These are phyloP conservation scores for Tillandsia fasciculata DNA, from an alignment of 176 grass and related monocot species.

Conservation along the genomic window DNA sequence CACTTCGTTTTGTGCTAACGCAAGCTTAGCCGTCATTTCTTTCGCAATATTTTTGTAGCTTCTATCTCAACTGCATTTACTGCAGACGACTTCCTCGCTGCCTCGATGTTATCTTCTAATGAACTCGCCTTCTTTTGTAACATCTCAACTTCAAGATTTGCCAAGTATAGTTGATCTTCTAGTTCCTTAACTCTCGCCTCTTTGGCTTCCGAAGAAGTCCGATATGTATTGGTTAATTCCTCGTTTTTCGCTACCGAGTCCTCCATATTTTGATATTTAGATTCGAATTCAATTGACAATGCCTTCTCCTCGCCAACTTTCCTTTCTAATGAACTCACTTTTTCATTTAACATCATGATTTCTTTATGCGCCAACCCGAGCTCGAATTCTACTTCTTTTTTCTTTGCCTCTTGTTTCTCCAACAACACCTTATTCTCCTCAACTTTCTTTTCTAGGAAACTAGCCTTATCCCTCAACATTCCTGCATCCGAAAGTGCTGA, in stretches of 20 bases:
- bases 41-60: conserved; percentile 53
- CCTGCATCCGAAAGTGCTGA: conserved; percentile 27
- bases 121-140: conserved; percentile 34
- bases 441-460: conserved; percentile 38
- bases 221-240: too few species aligned
- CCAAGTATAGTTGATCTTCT: conserved; percentile 30
- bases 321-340: conserved; percentile 31
- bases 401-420: conserved; percentile 39
- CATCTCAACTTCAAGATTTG: conserved; percentile 23
- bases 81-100: conserved; percentile 46
- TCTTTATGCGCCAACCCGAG: conserved; percentile 42
- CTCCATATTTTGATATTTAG: conserved; percentile 30
- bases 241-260: not conserved
- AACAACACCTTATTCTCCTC: conserved; percentile 57
- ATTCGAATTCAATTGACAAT: conserved; percentile 23
- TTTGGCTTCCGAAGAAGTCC: conserved; percentile 15
- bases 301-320: conserved; percentile 43
- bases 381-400: conserved; percentile 47
- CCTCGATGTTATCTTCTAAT: conserved; percentile 52
- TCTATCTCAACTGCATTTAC: conserved; percentile 45
- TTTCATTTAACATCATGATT: conserved; percentile 34
- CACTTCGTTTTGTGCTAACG: conserved; percentile 34
- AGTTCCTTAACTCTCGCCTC: conserved; percentile 19
- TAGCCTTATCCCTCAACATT: conserved; percentile 36
- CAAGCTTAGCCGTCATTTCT: conserved; percentile 31